These are phyloP conservation scores for Diaporthe australafricana DNA, from an alignment of 2,329 filamentous ascomycete species.

Conservation along the genomic window DNA sequence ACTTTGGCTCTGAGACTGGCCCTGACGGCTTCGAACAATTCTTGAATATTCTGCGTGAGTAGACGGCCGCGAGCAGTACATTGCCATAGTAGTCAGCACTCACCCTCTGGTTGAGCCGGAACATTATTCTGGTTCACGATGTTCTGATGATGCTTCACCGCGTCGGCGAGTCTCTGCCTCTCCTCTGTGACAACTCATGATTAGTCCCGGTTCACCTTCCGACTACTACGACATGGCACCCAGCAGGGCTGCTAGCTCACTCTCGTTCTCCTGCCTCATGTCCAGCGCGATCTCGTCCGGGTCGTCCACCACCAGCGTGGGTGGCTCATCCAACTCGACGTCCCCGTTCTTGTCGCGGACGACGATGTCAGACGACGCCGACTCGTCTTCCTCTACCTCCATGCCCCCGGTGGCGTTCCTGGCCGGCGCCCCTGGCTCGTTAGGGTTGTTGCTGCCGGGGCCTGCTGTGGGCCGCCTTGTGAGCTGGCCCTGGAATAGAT, in stretches of 20 bases:
- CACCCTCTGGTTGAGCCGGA: slow-evolving; percentile 75
- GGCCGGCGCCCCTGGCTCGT: slow-evolving; percentile 47
- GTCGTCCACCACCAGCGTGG: slow-evolving; percentile 64
- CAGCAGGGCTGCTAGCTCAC: slow-evolving; percentile 48
- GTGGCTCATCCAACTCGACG: slow-evolving; percentile 69
- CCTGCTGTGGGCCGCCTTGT: slow-evolving; percentile 63
- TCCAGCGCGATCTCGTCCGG: slow-evolving; percentile 67
- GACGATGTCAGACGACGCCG: slow-evolving; percentile 73
- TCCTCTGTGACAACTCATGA: slow-evolving; percentile 57
- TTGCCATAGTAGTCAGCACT: slow-evolving; percentile 40
- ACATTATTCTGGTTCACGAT: slow-evolving; percentile 60
- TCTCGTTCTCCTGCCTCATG: slow-evolving; percentile 67
- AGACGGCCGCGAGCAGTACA: neutral
- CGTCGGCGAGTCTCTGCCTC: slow-evolving; percentile 69
- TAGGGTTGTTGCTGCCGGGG: slow-evolving; percentile 46
- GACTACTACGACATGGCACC: neutral
- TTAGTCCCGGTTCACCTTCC: neutral
- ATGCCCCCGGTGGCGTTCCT: slow-evolving; percentile 56
- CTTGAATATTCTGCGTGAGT: slow-evolving; percentile 51
- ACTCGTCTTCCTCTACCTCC: slow-evolving; percentile 60
- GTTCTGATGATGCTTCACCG: slow-evolving; percentile 69
- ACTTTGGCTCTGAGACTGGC: slow-evolving; percentile 80
- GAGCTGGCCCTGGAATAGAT: slow-evolving; percentile 71
- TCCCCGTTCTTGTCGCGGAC: slow-evolving; percentile 73
- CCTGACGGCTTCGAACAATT: slow-evolving; percentile 76